Evolutionary conservation across 495 filamentous ascomycete genomes (phyloP).

Genomic region (Hypoxylon intermedium): DNA sequence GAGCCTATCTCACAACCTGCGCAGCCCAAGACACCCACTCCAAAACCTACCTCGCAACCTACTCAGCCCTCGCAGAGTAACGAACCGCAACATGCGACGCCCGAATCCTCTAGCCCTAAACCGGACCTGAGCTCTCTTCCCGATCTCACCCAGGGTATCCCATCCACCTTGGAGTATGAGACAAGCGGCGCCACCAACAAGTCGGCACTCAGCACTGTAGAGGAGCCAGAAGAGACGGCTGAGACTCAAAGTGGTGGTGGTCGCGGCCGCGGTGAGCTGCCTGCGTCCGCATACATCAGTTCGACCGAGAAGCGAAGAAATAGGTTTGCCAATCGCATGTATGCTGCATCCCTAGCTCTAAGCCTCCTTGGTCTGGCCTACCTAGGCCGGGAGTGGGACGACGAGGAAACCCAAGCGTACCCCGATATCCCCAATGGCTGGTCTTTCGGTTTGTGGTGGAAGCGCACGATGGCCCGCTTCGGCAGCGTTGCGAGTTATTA

Average conservation of each 20-base stretch:
- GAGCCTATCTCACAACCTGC: background rate
- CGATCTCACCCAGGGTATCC: conserved; percentile 89
- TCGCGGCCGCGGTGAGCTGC: conserved; percentile 65
- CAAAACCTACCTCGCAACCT: conserved; percentile 8
- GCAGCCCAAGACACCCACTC: conserved; percentile 4
- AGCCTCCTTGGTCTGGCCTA: conserved; percentile 62
- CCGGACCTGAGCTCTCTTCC: conserved; percentile 68
- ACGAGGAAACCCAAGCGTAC: conserved; percentile 73
- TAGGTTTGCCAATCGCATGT: conserved; percentile 71
- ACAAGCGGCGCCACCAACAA: conserved; percentile 58
- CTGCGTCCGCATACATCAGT: conserved; percentile 86
- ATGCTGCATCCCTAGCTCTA: conserved; percentile 58
- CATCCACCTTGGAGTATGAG: conserved; percentile 83
- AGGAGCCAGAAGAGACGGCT: conserved; percentile 59
- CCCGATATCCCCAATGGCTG: conserved; percentile 73
- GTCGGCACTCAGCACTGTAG: conserved; percentile 61
- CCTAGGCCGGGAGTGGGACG: conserved; percentile 82
- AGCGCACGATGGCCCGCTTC: conserved; percentile 75
- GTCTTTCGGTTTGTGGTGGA: conserved; percentile 70
- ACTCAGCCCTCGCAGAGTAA: conserved; percentile 23
- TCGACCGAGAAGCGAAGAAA: conserved; percentile 83
- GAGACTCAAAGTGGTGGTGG: conserved; percentile 58
- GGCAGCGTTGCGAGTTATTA: conserved; percentile 84
- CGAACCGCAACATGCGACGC: conserved; percentile 20
- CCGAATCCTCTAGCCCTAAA: conserved; percentile 44